phyloP scores from a whole-genome alignment of 1,139 yeast species.

The Yamadazyma dushanensis region DNA sequence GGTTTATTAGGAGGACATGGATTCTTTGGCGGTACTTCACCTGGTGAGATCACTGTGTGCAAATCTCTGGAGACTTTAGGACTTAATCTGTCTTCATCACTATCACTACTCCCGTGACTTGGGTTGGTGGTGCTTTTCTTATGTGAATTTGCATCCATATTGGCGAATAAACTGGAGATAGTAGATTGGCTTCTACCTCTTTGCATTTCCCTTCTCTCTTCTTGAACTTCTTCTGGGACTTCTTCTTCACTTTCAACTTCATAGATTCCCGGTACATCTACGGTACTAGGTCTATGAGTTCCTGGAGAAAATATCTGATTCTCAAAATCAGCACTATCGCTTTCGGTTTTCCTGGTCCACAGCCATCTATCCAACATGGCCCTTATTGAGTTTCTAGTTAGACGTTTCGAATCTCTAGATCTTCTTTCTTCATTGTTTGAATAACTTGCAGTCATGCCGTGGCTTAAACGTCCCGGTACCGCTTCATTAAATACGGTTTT shows the following conservation, averaged over 20 bases:
- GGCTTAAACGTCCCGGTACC: neutral
- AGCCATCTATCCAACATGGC: slow-evolving; percentile 7
- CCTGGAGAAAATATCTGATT: slow-evolving; percentile 27
- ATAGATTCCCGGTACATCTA: slow-evolving; percentile 26
- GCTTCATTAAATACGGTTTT: slow-evolving; percentile 12
- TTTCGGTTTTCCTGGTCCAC: slow-evolving; percentile 1
- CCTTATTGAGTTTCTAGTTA: slow-evolving; percentile 2
- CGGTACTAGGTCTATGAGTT: slow-evolving; percentile 22
- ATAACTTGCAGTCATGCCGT: neutral
- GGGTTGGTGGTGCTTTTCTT: neutral
- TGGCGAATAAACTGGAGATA: slow-evolving; percentile 1
- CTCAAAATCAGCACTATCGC: slow-evolving; percentile 21
- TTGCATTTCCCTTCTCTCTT: neutral
- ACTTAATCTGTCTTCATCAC: neutral
- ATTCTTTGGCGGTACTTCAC: neutral
- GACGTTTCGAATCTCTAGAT: neutral
- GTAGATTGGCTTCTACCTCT: slow-evolving; percentile 13
- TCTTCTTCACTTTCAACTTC: slow-evolving; percentile 14
- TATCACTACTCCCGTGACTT: neutral
- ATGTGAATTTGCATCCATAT: neutral
- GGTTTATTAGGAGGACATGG: neutral
- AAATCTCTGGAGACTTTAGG: neutral
- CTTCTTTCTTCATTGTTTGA: neutral
- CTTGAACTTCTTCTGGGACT: slow-evolving; percentile 1
- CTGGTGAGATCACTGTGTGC: neutral